phyloP scores from a whole-genome alignment of 768 basidiomycete genomes.

The Lactarius vividus region DNA sequence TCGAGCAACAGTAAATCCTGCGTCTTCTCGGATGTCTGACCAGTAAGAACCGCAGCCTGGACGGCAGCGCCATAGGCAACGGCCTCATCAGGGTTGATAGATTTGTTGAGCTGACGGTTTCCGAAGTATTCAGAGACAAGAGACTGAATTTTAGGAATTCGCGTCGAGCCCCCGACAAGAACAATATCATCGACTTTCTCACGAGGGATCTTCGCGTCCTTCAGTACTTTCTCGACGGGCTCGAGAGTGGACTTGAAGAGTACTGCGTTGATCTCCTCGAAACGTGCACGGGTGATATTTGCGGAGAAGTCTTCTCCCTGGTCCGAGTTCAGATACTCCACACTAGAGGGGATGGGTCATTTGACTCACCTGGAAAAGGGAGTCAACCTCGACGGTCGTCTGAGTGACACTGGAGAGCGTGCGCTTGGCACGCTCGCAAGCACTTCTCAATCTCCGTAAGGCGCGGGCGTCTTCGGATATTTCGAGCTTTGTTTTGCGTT shows the following conservation, averaged over 20 bases:
- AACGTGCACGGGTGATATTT: conserved; percentile 98
- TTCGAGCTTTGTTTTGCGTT: conserved; percentile 94
- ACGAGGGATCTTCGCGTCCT: conserved; percentile 97
- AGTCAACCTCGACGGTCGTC: conserved; percentile 99
- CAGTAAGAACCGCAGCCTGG: conserved; percentile 98
- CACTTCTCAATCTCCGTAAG: conserved; percentile 90
- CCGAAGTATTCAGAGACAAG: conserved; percentile 99
- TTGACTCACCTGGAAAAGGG: conserved; percentile 77
- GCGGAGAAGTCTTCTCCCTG: conserved; percentile 98
- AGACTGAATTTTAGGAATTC: conserved; percentile 98
- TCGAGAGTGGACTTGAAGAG: conserved; percentile 97
- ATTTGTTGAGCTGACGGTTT: conserved; percentile 98
- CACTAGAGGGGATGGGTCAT: not conserved
- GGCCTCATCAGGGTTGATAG: conserved; percentile 99
- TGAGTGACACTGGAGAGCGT: conserved; percentile 97
- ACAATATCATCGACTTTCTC: conserved; percentile 99
- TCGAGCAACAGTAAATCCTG: conserved; percentile 98
- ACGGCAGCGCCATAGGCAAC: conserved; percentile 99
- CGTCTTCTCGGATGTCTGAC: conserved; percentile 98
- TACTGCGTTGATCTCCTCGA: conserved; percentile 97
- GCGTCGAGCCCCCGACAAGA: conserved; percentile 98
- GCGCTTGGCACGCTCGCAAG: conserved; percentile 99
- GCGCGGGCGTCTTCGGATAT: conserved; percentile 97
- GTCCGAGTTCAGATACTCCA: conserved; percentile 17
- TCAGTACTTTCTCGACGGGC: conserved; percentile 98